Base-by-base conservation (phyloP, 805 yeast genomes). In the Candida gorgasii region DNA sequence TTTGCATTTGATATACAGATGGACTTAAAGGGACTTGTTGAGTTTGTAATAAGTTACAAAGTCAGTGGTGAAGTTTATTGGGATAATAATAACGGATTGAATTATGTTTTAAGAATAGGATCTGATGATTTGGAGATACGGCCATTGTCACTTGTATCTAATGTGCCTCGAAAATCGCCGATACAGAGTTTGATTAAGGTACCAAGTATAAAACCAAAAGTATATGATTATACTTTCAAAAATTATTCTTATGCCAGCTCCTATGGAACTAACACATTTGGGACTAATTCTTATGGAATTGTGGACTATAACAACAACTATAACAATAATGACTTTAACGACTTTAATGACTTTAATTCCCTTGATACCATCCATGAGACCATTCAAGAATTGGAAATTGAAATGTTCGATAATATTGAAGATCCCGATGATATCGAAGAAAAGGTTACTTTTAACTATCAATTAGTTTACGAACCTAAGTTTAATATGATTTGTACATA, bases 1-100 rank as follows among this genome's bases (percentile, higher is more conserved):
- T 74, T 81, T 58, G 69, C 71, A 37, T 79, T 81, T 53, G 68
- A 69, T 37, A 69, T 80, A 28, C 75, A 75, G 47, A 42, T 43
- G 2, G 24, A 29, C 17, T 37, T 44, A 16, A 18, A 36, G 1
- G 42, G 33, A 12, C 36, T 43, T 13, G 36, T 43, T 13, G 50
- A 43, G 17, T 42, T 47, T 33, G 51, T 47, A 40, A 43, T 69
- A 36, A 58, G 57, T 40, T 69, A 68, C 46, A 49, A 46, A 4
- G 71, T 61, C 9, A 51, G 53, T 45, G 52, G 56, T 46, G 43
- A 49, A 13, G 51, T 48, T 0, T 64, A 47, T 48, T 70, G 75
- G 75, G 74, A 69, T 45, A 70, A 66, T 49, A 70, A 70, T 47
- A 45, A 54, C 32, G 40, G 46, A 27, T 49, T 50, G 16, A 70